phyloP scores from a whole-genome alignment of 768 basidiomycete genomes.

The Galerina marginata region DNA sequence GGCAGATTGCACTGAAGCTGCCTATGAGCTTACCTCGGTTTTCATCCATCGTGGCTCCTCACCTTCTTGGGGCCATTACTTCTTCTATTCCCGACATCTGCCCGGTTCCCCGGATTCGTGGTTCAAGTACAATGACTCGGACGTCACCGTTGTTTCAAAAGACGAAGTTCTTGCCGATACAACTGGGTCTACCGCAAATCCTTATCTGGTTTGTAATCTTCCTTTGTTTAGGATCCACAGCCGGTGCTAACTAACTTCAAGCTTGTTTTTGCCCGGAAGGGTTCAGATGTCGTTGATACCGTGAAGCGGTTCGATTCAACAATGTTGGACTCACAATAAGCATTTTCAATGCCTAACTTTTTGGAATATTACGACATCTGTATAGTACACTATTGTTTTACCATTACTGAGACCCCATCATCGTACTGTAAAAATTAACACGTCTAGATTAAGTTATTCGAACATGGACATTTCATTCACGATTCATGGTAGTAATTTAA shows the following conservation, averaged over 20 bases:
- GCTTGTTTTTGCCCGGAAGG: conserved; percentile 87
- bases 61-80: conserved; percentile 92
- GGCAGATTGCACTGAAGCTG: conserved; percentile 65
- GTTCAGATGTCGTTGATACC: conserved; percentile 78
- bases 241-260: conserved; percentile 31
- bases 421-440: conserved; percentile 11
- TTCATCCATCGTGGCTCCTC: conserved; percentile 93
- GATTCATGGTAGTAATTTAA: background rate
- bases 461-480: background rate
- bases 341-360: conserved; percentile 7
- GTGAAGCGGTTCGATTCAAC: conserved; percentile 67
- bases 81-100: conserved; percentile 90
- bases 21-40: conserved; percentile 92
- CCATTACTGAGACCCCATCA: conserved; percentile 10
- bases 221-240: background rate
- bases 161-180: conserved; percentile 89
- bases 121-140: conserved; percentile 98
- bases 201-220: conserved; percentile 70
- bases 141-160: conserved; percentile 75
- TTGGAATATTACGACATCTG: conserved; percentile 24
- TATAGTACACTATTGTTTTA: conserved; percentile 17
- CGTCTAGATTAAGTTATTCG: conserved; percentile 9
- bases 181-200: conserved; percentile 89
- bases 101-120: conserved; percentile 82
- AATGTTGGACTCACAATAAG: conserved; percentile 25